Conservation (phyloP, 495 filamentous ascomycete species). For the Zalerion maritima region DNA sequence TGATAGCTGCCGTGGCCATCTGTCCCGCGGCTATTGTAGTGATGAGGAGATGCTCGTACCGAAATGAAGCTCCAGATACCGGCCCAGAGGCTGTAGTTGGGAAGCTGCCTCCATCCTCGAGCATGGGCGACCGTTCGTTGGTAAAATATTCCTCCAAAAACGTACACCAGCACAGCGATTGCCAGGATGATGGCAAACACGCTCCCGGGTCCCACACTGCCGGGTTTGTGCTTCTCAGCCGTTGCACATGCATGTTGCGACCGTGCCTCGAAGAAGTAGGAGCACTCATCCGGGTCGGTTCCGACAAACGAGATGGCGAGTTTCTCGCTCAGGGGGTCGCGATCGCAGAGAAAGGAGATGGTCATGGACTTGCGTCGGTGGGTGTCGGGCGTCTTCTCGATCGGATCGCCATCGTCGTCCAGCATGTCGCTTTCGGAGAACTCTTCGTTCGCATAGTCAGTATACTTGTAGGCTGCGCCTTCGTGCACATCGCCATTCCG, state of each 20-base stretch:
- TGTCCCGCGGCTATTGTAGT: too few relatives aligned
- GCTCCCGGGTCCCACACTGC: slow-evolving; percentile 64
- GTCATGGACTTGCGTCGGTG: slow-evolving; percentile 65
- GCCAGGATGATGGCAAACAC: slow-evolving; percentile 87
- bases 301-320: slow-evolving; percentile 70
- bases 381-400: slow-evolving; percentile 23
- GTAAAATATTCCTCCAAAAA: slow-evolving; percentile 87
- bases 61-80: slow-evolving; percentile 70
- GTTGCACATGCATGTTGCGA: slow-evolving; percentile 68
- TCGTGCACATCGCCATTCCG: slow-evolving; percentile 17
- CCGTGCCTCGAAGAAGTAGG: slow-evolving; percentile 96
- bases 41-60: slow-evolving; percentile 38
- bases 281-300: slow-evolving; percentile 68
- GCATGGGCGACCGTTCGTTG: slow-evolving; percentile 91
- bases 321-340: slow-evolving; percentile 39
- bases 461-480: slow-evolving; percentile 19
- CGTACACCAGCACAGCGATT: slow-evolving; percentile 74
- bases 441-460: slow-evolving; percentile 26
- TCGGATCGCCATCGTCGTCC: slow-evolving; percentile 10
- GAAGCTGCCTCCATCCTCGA: slow-evolving; percentile 86
- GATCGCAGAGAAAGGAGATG: slow-evolving; percentile 88
- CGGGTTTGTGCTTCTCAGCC: slow-evolving; percentile 42
- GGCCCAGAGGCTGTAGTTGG: slow-evolving; percentile 87
- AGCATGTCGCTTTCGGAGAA: slow-evolving; percentile 20
- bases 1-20: too few relatives aligned